Conservation (phyloP, 371 early-diverging fungal genomes). For the Fennellomyces sp. region DNA sequence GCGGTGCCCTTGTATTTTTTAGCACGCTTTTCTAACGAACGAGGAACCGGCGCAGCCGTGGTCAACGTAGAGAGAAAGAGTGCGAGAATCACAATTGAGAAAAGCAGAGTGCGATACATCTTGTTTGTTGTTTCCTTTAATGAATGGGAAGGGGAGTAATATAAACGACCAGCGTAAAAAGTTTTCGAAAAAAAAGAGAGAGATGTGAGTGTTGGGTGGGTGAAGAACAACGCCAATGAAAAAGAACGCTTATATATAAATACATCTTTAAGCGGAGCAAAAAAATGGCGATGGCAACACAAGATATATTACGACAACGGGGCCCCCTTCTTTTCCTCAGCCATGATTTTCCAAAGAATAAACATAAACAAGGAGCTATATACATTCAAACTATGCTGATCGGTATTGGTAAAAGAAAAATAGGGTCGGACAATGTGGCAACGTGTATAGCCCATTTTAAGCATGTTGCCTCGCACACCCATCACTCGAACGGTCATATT, state of each 20-base stretch:
- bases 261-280: too few species aligned
- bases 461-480: neutral
- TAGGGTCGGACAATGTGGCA: too few species aligned
- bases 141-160: constrained; percentile 9
- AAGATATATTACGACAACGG: constrained; percentile 5
- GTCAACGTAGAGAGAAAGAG: constrained; percentile 4
- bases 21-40: constrained; percentile 10
- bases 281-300: neutral
- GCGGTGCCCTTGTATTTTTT: constrained; percentile 21
- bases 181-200: neutral
- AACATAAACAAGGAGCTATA: neutral
- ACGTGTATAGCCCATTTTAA: neutral
- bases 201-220: neutral
- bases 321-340: neutral
- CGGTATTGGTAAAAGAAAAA: neutral
- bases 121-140: constrained; percentile 5
- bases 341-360: too few species aligned
- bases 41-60: constrained; percentile 13
- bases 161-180: constrained; percentile 26
- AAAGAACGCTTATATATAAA: neutral
- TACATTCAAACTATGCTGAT: too few species aligned
- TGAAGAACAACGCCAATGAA: neutral
- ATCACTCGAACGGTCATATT: neutral
- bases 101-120: constrained; percentile 3
- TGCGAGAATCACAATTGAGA: constrained; percentile 1